Base-by-base conservation (phyloP, 2,329 filamentous ascomycete species). In the Claviceps cyperi region DNA sequence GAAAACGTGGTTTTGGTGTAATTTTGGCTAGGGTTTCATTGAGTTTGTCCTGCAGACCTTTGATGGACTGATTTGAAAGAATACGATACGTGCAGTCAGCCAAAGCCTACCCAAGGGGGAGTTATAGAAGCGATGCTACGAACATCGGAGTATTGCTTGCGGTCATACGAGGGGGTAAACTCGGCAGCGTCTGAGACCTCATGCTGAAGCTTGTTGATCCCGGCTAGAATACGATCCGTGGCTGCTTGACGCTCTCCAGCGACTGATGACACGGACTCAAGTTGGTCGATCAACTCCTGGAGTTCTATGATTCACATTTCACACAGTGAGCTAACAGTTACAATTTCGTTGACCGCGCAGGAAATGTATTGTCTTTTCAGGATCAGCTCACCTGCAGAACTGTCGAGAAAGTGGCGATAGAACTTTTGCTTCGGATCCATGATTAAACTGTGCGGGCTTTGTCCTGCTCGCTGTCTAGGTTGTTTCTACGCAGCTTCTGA, bases 101-200 rank as follows among this genome's bases (percentile, higher is more conserved):
- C 17, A 40, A 32, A 14, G n/a, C 17, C 4, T 21, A 32, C 28
- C 28, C 28, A 32, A 24, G 13, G 7, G 14, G 2, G 14, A n/a
- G 36, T 17, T 7, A 13, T 4, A 32, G 46, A 14, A 24, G 43
- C n/a, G 32, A 38, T 44, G 24, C 52, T 60, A 50, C 51, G 13
- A 66, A 89, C 86, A 69, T 90, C 81, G 43, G 83, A 78, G 62
- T 95, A 97, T 22, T 84, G 83, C 57, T 86, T 80, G 64, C 92
- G 87, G 60, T 97, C 92, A 62, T 96, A 94, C 7, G 88, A 81
- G 2, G 92, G 89, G 15, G 95, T 79, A 57, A 83, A 88, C 50
- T 83, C 81, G 1, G 84, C 80, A 0, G 86, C 85, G 66, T 96
- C 89, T 56, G 86, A 83, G 39, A 96, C 86, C 58, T 92, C 83